phyloP scores from a whole-genome alignment of 306 rosid species.

The Glycine latifolia region DNA sequence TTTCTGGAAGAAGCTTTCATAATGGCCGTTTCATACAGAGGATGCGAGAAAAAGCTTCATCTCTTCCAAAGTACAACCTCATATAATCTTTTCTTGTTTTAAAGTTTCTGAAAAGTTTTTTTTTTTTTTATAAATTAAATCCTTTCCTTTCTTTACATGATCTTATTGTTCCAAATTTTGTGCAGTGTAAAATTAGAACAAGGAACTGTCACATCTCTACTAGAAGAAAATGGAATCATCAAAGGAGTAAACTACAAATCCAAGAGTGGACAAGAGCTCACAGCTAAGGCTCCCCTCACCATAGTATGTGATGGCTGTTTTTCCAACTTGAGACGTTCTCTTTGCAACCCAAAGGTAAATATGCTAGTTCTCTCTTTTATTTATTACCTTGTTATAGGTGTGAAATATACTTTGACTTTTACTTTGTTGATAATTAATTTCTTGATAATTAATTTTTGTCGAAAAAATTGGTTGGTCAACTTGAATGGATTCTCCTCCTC shows the following conservation, averaged over 20 bases:
- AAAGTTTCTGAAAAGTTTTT: too few species aligned
- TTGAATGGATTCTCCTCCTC: too few species aligned
- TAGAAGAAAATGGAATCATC: constrained; percentile 76
- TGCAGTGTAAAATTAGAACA: constrained; percentile 84
- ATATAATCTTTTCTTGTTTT: constrained; percentile 4
- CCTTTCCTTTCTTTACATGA: not conserved
- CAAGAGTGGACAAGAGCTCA: constrained; percentile 68
- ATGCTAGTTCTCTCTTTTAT: too few species aligned
- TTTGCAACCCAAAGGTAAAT: constrained; percentile 72
- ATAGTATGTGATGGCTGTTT: constrained; percentile 88
- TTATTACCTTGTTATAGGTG: too few species aligned
- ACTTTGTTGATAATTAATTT: too few species aligned
- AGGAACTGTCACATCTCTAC: constrained; percentile 76
- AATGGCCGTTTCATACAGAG: constrained; percentile 88
- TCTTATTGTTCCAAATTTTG: constrained; percentile 1
- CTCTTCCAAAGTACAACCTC: constrained; percentile 68
- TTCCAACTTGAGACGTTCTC: constrained; percentile 83
- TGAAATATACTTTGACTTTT: too few species aligned
- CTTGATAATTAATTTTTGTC: too few species aligned
- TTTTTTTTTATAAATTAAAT: not conserved
- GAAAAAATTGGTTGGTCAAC: too few species aligned
- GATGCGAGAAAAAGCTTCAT: constrained; percentile 74
- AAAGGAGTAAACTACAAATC: constrained; percentile 78
- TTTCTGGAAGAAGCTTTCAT: constrained; percentile 87
- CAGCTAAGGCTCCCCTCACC: constrained; percentile 76